Evolutionary conservation across 257 asterid genomes (phyloP).

Genomic region (Leonotis leonurus): DNA sequence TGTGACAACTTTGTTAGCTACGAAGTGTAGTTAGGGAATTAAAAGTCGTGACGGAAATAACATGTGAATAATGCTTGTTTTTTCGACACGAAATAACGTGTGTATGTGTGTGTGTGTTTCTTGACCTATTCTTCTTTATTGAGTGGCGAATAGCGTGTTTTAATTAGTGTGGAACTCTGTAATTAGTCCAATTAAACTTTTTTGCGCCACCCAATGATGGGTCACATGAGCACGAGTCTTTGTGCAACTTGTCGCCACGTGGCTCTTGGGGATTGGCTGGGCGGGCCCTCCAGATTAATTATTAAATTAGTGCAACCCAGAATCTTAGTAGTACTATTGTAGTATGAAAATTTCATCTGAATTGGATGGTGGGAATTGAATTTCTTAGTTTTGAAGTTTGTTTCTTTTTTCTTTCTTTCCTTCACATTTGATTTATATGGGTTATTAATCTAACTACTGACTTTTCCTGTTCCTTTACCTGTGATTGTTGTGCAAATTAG

Average conservation of each 20-base stretch:
- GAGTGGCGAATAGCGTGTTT: neutral
- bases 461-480: too few species aligned
- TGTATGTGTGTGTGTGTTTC: too few species aligned
- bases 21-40: neutral
- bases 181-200: slow-evolving; percentile 17
- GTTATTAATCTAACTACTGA: too few species aligned
- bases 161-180: slow-evolving; percentile 5
- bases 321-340: slow-evolving; percentile 51
- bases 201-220: slow-evolving; percentile 47
- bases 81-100: neutral
- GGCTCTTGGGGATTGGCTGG: slow-evolving; percentile 34
- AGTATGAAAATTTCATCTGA: neutral
- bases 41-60: neutral
- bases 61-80: neutral
- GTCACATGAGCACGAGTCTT: slow-evolving; percentile 49
- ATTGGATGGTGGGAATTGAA: slow-evolving; percentile 31
- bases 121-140: neutral
- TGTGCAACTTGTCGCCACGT: slow-evolving; percentile 45
- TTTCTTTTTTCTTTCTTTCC: slow-evolving; percentile 15
- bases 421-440: slow-evolving; percentile 6
- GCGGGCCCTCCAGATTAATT: slow-evolving; percentile 48
- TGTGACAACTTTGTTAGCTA: neutral
- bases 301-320: slow-evolving; percentile 57
- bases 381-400: slow-evolving; percentile 55
- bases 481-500: too few species aligned